Conservation (phyloP, 2,329 filamentous ascomycete species). For the Venturia carpophila region DNA sequence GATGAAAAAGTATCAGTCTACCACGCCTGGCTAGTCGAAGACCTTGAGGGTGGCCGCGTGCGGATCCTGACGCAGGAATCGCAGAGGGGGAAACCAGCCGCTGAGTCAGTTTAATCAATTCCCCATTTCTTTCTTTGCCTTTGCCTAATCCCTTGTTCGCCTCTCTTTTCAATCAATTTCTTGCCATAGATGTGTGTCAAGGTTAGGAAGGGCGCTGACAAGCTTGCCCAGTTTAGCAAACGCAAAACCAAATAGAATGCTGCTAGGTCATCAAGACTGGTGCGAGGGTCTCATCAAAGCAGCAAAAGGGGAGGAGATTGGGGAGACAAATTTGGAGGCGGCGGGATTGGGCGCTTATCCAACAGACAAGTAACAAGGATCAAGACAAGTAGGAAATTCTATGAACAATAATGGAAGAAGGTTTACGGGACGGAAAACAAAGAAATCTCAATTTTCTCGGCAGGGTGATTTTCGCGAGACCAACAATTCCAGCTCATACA, state of each 20-base stretch:
- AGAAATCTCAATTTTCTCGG: no score
- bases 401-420: no score
- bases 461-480: no score
- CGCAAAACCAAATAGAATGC: slow-evolving; percentile 30
- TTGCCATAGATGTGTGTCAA: no score
- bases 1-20: slow-evolving; percentile 29
- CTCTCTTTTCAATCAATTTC: no score
- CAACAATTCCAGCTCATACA: no score
- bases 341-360: slow-evolving; percentile 11
- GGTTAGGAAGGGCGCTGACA: no score
- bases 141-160: no score
- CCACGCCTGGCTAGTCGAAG: slow-evolving; percentile 32
- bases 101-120: slow-evolving; percentile 16
- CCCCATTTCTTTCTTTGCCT: no score
- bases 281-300: slow-evolving; percentile 29
- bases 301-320: slow-evolving; percentile 22
- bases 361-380: neutral
- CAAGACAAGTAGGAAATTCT: no score
- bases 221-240: slow-evolving; percentile 19
- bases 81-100: slow-evolving; percentile 28
- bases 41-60: slow-evolving; percentile 27
- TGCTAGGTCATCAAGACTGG: slow-evolving; percentile 34
- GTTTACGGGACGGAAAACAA: no score
- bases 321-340: slow-evolving; percentile 23
- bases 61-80: slow-evolving; percentile 32